Conservation (phyloP, 805 yeast species). For the Schizosaccharomyces octosporus region DNA sequence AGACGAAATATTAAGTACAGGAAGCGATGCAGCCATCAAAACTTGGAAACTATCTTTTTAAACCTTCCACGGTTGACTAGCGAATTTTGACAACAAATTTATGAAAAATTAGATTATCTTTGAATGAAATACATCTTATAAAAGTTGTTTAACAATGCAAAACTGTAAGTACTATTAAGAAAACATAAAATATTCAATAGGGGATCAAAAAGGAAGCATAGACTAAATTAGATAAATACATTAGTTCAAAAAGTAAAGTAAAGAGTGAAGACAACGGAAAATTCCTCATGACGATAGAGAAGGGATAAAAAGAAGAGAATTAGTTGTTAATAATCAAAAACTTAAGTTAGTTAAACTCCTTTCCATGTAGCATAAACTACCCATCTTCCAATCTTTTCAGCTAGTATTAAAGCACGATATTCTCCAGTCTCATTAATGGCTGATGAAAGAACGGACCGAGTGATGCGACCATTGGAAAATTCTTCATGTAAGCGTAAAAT, state of each 20-base stretch:
- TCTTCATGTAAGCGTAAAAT: constrained; percentile 21
- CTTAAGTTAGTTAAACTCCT: not conserved
- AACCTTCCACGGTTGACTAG: not conserved
- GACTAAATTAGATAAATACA: too few relatives aligned
- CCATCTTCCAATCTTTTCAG: constrained; percentile 30
- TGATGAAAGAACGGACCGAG: not conserved
- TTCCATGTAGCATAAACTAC: constrained; percentile 24
- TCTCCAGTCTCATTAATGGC: constrained; percentile 42
- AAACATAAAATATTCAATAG: too few relatives aligned
- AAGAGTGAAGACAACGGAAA: too few relatives aligned
- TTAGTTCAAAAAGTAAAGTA: too few relatives aligned
- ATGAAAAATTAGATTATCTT: not conserved
- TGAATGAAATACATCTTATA: not conserved
- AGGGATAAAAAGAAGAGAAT: too few relatives aligned
- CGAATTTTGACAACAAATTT: not conserved
- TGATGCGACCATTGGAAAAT: too few relatives aligned
- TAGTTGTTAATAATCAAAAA: too few relatives aligned
- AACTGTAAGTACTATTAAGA: too few relatives aligned
- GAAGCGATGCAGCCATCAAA: constrained; percentile 61
- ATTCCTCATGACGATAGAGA: too few relatives aligned
- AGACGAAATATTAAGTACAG: constrained; percentile 36
- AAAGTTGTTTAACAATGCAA: not conserved
- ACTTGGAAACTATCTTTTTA: constrained; percentile 26
- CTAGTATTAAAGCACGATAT: constrained; percentile 64
- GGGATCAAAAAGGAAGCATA: too few relatives aligned